Base-by-base conservation (phyloP, 371 early-diverging fungal species). In the Circinella minor region DNA sequence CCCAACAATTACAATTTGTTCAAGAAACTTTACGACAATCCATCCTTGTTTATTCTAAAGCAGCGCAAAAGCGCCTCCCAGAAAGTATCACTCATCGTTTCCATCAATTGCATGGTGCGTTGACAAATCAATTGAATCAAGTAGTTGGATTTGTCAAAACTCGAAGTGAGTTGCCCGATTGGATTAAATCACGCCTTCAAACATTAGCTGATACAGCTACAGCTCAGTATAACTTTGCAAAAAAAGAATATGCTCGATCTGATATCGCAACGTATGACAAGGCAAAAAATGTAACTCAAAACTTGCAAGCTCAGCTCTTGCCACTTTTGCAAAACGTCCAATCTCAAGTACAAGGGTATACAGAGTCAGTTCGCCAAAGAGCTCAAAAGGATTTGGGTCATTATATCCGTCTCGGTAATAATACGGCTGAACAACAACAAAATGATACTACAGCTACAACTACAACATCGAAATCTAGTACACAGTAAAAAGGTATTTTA, bases 271-370 rank as follows among this genome's bases (percentile, higher is more conserved):
- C 80, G 15, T 49, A 77, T 59, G 86, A 86, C 57, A 89, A 88
- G 77, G 78, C 83, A 17, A 82, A 79, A 65, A 81, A 80, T 60
- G 76, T 88, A 20, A 67, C 83, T 47, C 63, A 77, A 15, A 51
- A 79, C 57, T 75, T 87, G 54, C 85, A 86, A 51, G 70, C 80
- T 36, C 84, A 88, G 68, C 71, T 88, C 1, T 67, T 86, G 36
- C 90, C 90, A 27, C 66, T 86, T 37, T 71, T 89, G n/a, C 78
- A 86, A 67, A 70, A 61, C 49, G 60, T 88, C 34, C 79, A 79
- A 43, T 76, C 78, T 49, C 75, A 82, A 51, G 63, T 76, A 14
- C 65, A 64, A 37, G 49, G 57, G 34, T 81, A 78, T 51, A 71
- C 80, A 34, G 77, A 77, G 17, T 27, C 47, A 20, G 55, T 61